Percentiles rank a stretch among this genome's conserved stretches.
Conservation (phyloP, 2,329 filamentous ascomycete genomes). For the Penicillium sp. region DNA sequence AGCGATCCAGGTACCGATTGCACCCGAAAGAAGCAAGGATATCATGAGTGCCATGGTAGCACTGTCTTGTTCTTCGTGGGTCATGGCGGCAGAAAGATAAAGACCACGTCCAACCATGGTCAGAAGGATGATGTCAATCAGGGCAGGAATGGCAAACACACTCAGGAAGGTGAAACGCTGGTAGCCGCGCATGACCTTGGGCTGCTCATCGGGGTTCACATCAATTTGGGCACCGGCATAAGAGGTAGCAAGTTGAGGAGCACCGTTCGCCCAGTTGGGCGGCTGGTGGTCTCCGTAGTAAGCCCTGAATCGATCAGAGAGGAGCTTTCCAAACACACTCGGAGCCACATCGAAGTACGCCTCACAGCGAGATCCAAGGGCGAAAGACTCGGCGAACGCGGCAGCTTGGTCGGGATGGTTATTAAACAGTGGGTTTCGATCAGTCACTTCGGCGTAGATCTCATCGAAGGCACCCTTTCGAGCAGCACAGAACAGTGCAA, state of each 20-base stretch:
- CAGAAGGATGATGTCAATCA: conserved; percentile 62
- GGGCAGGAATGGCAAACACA: conserved; percentile 64
- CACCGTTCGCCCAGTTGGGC: conserved; percentile 54
- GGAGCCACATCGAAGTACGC: conserved; percentile 62
- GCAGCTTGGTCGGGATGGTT: conserved; percentile 64
- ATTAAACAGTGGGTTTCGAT: conserved; percentile 63
- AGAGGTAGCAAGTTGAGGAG: conserved; percentile 52
- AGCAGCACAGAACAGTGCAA: conserved; percentile 61
- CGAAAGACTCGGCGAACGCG: conserved; percentile 65
- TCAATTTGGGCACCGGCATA: conserved; percentile 57
- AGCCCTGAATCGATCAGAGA: conserved; percentile 45
- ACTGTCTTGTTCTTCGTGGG: conserved; percentile 49
- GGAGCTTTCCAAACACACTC: conserved; percentile 49
- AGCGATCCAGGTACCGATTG: conserved; percentile 65
- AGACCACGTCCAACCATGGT: conserved; percentile 62
- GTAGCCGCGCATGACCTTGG: conserved; percentile 49
- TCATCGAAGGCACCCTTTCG: conserved; percentile 62
- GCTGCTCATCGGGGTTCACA: conserved; percentile 51
- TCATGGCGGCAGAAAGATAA: conserved; percentile 63
- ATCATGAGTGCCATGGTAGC: conserved; percentile 62
- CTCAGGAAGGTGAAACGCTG: conserved; percentile 59
- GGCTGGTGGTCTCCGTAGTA: conserved; percentile 51
- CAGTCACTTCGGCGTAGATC: conserved; percentile 64
- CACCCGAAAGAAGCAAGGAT: conserved; percentile 61
- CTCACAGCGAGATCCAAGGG: conserved; percentile 64